phyloP scores from a whole-genome alignment of 371 early-diverging fungal species.

The Globomyces sp. region DNA sequence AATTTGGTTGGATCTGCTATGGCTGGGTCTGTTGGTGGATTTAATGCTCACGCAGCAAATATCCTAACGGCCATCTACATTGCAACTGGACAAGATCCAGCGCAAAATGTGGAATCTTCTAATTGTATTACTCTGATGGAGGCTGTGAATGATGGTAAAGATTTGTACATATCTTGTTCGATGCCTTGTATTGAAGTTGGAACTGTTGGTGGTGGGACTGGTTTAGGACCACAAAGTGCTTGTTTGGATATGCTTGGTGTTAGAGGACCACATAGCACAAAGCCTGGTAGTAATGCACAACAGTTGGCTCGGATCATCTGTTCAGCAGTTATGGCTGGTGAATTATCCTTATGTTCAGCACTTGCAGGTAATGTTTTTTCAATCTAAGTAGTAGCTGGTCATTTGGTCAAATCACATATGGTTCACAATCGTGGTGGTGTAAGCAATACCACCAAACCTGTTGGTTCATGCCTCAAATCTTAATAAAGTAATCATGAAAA shows the following conservation, averaged over 20 bases:
- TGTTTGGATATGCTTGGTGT: constrained; percentile 90
- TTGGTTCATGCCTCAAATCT: constrained; percentile 14
- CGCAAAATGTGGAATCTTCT: constrained; percentile 94
- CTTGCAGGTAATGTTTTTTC: constrained; percentile 33
- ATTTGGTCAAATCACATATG: constrained; percentile 31
- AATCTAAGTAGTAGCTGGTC: constrained; percentile 19
- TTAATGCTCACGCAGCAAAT: constrained; percentile 96
- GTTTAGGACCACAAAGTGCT: constrained; percentile 82
- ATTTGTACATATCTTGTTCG: constrained; percentile 82
- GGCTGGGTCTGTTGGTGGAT: constrained; percentile 93
- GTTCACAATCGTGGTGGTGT: constrained; percentile 8
- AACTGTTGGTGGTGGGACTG: constrained; percentile 95
- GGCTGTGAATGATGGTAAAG: constrained; percentile 70
- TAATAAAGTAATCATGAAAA: constrained; percentile 7
- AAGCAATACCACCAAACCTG: background rate
- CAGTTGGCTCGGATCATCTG: constrained; percentile 85
- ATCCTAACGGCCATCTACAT: constrained; percentile 92
- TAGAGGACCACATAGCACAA: constrained; percentile 74
- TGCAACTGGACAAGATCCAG: constrained; percentile 97
- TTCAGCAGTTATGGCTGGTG: constrained; percentile 96
- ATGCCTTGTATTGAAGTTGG: constrained; percentile 98
- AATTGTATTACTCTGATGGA: constrained; percentile 96
- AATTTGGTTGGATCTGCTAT: constrained; percentile 94
- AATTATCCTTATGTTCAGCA: constrained; percentile 84
- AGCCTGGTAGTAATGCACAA: constrained; percentile 88